Conservation (phyloP, 2,329 filamentous ascomycete genomes). For the Beauveria sp. region DNA sequence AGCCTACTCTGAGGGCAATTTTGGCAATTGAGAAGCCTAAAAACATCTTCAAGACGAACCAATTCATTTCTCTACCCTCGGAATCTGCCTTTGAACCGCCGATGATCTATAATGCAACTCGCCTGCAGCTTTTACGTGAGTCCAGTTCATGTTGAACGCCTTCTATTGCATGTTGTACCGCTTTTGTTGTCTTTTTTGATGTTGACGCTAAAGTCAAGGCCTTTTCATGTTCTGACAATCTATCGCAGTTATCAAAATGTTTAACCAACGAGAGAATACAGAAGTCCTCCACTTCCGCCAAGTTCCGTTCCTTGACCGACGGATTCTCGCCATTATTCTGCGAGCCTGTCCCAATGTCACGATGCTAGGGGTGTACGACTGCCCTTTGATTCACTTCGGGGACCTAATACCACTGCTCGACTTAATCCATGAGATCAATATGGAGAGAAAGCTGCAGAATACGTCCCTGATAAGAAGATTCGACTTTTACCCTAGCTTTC, state of each 20-base stretch:
- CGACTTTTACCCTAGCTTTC: constrained; percentile 28
- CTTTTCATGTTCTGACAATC: background rate
- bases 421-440: constrained; percentile 28
- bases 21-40: background rate
- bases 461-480: constrained; percentile 18
- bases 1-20: background rate
- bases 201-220: background rate
- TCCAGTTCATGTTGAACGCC: constrained; percentile 10
- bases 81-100: constrained; percentile 11
- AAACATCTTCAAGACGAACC: constrained; percentile 13
- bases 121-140: constrained; percentile 14
- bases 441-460: constrained; percentile 12
- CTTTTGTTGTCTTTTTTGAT: background rate
- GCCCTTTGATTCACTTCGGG: constrained; percentile 29
- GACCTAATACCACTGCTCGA: constrained; percentile 27
- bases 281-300: constrained; percentile 24
- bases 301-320: constrained; percentile 24
- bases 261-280: constrained; percentile 12
- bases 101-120: constrained; percentile 10
- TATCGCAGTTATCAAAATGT: constrained; percentile 19
- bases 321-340: constrained; percentile 27
- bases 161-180: background rate
- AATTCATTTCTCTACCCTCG: constrained; percentile 11
- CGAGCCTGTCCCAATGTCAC: constrained; percentile 23
- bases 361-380: constrained; percentile 30